Evolutionary conservation across 2,329 filamentous ascomycete species (phyloP), one percentile per base, ranked within the genome.

Genomic region (Penicillium vulpinum): DNA sequence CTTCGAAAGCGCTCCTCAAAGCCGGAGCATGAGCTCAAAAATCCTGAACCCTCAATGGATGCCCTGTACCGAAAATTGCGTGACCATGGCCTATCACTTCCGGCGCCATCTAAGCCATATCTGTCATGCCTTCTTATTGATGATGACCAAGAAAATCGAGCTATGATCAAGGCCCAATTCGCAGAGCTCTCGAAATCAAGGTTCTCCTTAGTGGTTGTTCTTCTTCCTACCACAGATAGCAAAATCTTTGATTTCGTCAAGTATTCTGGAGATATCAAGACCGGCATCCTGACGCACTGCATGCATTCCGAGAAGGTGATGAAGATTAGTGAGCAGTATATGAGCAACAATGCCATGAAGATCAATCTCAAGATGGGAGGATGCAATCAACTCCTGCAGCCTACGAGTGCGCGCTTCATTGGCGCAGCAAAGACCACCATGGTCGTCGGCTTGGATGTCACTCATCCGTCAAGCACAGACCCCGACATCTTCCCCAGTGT

Each of bases 361-460:
- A 81, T 92, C 70, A 96, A 96, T 65, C 76, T 92, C 39, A 94
- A 93, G 73, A 79, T 85, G 36, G 88, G 88, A 1, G 89, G 89
- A 1, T 73, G 82, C n/a, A 92, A 92, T 64, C 90, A 94, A 67
- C 76, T 73, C 11, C 75, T 95, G 0, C 61, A 67, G 7, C 24
- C 51, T 16, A 62, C 78, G 0, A 80, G 85, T 28, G 76, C 86
- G 13, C 80, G 79, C 1, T 77, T 91, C 0, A 71, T 91, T 41
- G 75, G 77, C 26, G 79, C 86, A 24, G 83, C 83, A 1, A 86
- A 86, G 65, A 94, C 16, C 16, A 51, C 91, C 0, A 96, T 96
- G 86, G 75, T 96, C 1, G 85, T 94, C 11, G 91, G 92, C 0
- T 87, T 93, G 62, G 92, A 96, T 68, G 91, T 96, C 1, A 94